Conservation (phyloP, 108 stramenopile species). For the Nitzschia sp. region DNA sequence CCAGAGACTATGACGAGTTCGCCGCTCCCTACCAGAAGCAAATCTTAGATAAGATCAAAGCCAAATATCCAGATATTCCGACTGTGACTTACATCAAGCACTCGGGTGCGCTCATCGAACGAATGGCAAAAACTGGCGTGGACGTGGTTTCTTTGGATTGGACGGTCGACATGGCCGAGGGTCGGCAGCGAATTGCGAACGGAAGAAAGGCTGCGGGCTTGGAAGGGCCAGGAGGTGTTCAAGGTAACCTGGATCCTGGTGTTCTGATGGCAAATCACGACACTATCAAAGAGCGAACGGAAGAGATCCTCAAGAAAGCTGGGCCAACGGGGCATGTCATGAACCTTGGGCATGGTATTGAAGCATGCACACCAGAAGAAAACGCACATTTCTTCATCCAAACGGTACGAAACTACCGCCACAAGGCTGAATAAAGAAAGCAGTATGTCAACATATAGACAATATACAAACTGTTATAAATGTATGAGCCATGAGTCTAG, state of each 20-base stretch:
- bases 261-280: slow-evolving; percentile 89
- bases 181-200: slow-evolving; percentile 77
- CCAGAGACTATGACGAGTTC: slow-evolving; percentile 93
- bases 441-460: no score
- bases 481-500: no score
- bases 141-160: slow-evolving; percentile 97
- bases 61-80: slow-evolving; percentile 88
- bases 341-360: slow-evolving; percentile 99
- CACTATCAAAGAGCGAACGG: slow-evolving; percentile 90
- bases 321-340: slow-evolving; percentile 93
- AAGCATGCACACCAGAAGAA: slow-evolving; percentile 94
- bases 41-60: slow-evolving; percentile 91
- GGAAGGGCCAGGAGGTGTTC: slow-evolving; percentile 77
- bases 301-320: slow-evolving; percentile 92
- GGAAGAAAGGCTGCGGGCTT: slow-evolving; percentile 73
- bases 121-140: slow-evolving; percentile 94
- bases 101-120: slow-evolving; percentile 84
- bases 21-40: slow-evolving; percentile 95
- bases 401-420: slow-evolving; percentile 92
- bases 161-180: slow-evolving; percentile 97
- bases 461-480: no score
- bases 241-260: slow-evolving; percentile 97
- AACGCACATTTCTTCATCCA: slow-evolving; percentile 96
- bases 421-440: slow-evolving; percentile 55
- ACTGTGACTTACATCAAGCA: slow-evolving; percentile 95